These are phyloP conservation scores for Candida sp. DNA, from an alignment of 1,139 yeast genomes.

Conservation along the genomic window DNA sequence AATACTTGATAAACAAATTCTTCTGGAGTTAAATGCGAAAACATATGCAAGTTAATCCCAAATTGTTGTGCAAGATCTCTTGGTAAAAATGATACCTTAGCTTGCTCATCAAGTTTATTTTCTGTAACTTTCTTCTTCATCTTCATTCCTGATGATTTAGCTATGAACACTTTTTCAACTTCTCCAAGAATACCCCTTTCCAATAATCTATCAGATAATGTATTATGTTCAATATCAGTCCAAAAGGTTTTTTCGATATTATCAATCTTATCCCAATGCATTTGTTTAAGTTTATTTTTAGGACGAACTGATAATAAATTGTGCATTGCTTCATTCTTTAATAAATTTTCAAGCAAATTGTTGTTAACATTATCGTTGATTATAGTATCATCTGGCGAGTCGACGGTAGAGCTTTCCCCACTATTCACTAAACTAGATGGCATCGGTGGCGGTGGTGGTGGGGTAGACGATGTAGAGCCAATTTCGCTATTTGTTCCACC, in stretches of 20 bases:
- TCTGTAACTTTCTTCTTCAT: constrained; percentile 21
- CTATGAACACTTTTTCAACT: constrained; percentile 75
- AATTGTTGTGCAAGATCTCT: constrained; percentile 82
- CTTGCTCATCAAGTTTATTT: constrained; percentile 19
- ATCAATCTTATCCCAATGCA: constrained; percentile 91
- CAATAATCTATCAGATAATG: constrained; percentile 51
- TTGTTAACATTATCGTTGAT: not conserved
- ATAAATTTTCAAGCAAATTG: not conserved
- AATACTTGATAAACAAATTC: constrained; percentile 65
- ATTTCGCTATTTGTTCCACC: not conserved
- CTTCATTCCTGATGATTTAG: constrained; percentile 52
- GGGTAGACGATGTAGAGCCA: constrained; percentile 2
- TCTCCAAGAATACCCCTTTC: constrained; percentile 75
- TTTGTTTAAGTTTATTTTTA: constrained; percentile 71
- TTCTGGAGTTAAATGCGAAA: constrained; percentile 57
- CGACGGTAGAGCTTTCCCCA: not conserved
- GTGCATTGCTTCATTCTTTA: not conserved
- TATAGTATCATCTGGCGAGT: not conserved
- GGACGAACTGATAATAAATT: constrained; percentile 38
- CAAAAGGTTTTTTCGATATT: constrained; percentile 76
- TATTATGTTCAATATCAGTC: constrained; percentile 53
- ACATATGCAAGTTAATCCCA: constrained; percentile 88
- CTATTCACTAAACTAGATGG: constrained; percentile 4
- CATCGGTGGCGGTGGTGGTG: constrained; percentile 14
- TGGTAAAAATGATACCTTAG: constrained; percentile 62